phyloP scores from a whole-genome alignment of 2,329 filamentous ascomycete species.

The Ascochyta rabiei region DNA sequence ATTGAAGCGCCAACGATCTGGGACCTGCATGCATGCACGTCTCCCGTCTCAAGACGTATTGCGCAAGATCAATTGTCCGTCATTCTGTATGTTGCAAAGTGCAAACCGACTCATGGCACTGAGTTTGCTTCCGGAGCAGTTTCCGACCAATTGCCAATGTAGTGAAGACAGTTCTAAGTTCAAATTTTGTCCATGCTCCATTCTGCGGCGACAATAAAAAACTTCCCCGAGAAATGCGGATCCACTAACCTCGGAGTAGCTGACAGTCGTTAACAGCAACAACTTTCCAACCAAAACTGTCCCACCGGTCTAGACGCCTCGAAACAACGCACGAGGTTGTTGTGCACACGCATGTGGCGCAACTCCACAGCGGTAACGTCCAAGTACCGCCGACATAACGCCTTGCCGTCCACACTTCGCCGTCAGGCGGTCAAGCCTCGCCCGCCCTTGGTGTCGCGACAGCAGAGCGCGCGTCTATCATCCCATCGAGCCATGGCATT shows the following conservation, averaged over 20 bases:
- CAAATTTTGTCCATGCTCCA: neutral
- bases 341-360: conserved; percentile 14
- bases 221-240: neutral
- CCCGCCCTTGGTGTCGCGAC: conserved; percentile 6
- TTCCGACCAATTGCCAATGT: neutral
- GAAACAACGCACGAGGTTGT: neutral
- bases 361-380: conserved; percentile 13
- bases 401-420: conserved; percentile 8
- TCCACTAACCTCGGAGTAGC: neutral
- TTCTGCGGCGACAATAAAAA: neutral
- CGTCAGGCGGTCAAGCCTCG: conserved; percentile 10
- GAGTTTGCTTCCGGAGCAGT: neutral
- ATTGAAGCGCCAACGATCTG: conserved; percentile 8
- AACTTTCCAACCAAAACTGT: neutral
- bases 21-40: conserved; percentile 13
- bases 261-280: neutral
- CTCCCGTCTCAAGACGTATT: conserved; percentile 6
- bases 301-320: neutral
- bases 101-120: neutral
- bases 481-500: neutral
- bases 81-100: neutral
- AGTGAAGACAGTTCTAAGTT: neutral
- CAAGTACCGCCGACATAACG: conserved; percentile 12
- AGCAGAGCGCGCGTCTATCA: conserved; percentile 17
- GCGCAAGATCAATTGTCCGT: conserved; percentile 7